Base-by-base conservation (phyloP, 2,329 filamentous ascomycete genomes). In the Microdochium trichocladiopsis region DNA sequence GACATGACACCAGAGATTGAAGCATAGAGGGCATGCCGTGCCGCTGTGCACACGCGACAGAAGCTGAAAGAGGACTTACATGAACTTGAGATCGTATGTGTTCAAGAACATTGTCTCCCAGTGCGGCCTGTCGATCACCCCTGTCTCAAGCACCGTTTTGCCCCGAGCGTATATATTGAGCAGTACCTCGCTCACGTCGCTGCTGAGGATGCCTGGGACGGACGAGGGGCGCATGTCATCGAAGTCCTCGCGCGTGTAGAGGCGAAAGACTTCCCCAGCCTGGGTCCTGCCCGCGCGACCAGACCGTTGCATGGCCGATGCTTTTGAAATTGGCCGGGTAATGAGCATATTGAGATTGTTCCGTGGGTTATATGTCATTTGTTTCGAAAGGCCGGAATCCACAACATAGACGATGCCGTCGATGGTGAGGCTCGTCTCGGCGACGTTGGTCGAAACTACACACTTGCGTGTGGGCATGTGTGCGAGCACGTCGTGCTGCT, bases 321-420 rank as follows among this genome's bases (percentile, higher is more conserved):
- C 94, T 70, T 96, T 97, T 54, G 92, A 97, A 60, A 99, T 97
- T 22, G 94, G 92, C 2, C 94, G 96, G 4, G 99, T 93, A n/a
- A 99, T 78, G 8, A 99, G 80, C 1, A 94, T 97, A 72, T 99
- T 94, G 58, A 99, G 92, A 69, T 94, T 86, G 61, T 96, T 95
- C 55, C 94, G 86, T 22, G 94, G 93, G 70, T 99, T 97, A 77
- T 97, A 99, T 56, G 97, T 94, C 72, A 97, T 99, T 66, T 99
- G 94, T 75, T 99, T 99, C 74, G 91, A 96, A 76, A 99, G 99
- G 33, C 94, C 94, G 2, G 94, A 93, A 64, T 99, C 94, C n/a
- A 99, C 93, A 28, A 99, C 94, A 65, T 96, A 99, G 33, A 99
- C 94, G 57, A 99, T 99, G 67, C 94, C 94, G 66, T 99, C 94